Conservation (phyloP, 2,329 filamentous ascomycete genomes). For the Aspergillus aculeatinus region DNA sequence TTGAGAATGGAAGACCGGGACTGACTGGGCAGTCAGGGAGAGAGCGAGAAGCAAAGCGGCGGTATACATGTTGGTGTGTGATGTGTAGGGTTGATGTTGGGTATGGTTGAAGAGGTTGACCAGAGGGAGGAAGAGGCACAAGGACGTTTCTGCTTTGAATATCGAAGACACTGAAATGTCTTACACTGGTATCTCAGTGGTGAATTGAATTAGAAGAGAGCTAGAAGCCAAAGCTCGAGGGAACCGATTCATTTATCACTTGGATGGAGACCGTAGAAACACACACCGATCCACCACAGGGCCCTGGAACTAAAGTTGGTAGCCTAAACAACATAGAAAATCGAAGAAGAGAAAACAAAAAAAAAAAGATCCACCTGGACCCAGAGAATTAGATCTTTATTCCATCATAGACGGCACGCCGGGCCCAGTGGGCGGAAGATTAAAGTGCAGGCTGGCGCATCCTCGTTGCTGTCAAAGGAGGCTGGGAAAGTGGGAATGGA, state of each 20-base stretch:
- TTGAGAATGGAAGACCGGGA: conserved; percentile 26
- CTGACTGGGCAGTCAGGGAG: conserved; percentile 30
- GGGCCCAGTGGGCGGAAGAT: conserved; percentile 15
- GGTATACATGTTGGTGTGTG: conserved; percentile 30
- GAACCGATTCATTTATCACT: conserved; percentile 8
- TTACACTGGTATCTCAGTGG: not conserved
- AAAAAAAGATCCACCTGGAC: conserved; percentile 1
- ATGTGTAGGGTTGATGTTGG: conserved; percentile 5
- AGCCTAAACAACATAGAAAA: not conserved
- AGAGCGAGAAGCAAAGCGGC: conserved; percentile 28
- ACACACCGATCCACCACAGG: not conserved
- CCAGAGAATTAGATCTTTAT: conserved; percentile 1
- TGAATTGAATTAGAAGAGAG: not conserved
- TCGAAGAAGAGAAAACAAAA: not conserved
- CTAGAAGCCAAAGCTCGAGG: not conserved
- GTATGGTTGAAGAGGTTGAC: conserved; percentile 1
- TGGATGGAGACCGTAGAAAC: not conserved
- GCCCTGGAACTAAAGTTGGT: not conserved
- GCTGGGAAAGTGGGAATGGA: conserved; percentile 15
- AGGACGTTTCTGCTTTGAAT: not conserved
- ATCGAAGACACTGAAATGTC: not conserved
- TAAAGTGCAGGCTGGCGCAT: conserved; percentile 21
- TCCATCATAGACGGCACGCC: conserved; percentile 18
- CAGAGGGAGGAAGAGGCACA: not conserved
- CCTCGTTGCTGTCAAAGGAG: conserved; percentile 22